phyloP scores from a whole-genome alignment of 75 land plant species.

The Larix kaempferi region DNA sequence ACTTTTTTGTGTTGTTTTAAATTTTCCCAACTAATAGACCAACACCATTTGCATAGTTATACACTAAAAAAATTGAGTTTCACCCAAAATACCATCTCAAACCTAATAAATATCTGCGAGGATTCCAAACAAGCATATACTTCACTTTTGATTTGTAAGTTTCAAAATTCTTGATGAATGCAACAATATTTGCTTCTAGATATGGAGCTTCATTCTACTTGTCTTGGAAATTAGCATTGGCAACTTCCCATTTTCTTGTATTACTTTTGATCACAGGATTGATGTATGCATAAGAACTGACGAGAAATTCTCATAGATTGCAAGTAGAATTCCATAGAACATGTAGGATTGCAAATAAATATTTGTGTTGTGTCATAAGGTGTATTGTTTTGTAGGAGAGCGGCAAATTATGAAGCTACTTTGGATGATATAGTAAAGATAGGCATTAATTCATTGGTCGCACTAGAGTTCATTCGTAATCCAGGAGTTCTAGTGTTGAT shows the following conservation, averaged over 20 bases:
- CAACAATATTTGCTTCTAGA: conserved; percentile 60
- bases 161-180: conserved; percentile 59
- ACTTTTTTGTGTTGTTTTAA: too few relatives aligned
- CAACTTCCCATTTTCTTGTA: conserved; percentile 49
- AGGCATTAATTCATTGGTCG: conserved; percentile 68
- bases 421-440: conserved; percentile 41
- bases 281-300: conserved; percentile 61
- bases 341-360: conserved; percentile 61
- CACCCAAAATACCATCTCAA: too few relatives aligned
- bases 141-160: conserved; percentile 10
- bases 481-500: conserved; percentile 81
- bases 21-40: too few relatives aligned
- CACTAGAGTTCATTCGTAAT: conserved; percentile 58
- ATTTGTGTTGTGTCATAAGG: conserved; percentile 62
- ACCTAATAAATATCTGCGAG: too few relatives aligned
- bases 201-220: conserved; percentile 45
- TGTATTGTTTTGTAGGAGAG: conserved; percentile 81
- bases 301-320: conserved; percentile 29
- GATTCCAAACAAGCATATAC: too few relatives aligned
- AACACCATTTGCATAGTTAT: too few relatives aligned
- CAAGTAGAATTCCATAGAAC: conserved; percentile 56
- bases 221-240: conserved; percentile 67
- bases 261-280: conserved; percentile 74
- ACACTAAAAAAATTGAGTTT: too few relatives aligned
- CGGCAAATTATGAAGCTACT: conserved; percentile 37